A percentile compares a stretch with the other conserved stretches of the same genome.
These are phyloP conservation scores for Saccharomycopsis fermentans DNA, from an alignment of 805 yeast species.

Conservation along the genomic window DNA sequence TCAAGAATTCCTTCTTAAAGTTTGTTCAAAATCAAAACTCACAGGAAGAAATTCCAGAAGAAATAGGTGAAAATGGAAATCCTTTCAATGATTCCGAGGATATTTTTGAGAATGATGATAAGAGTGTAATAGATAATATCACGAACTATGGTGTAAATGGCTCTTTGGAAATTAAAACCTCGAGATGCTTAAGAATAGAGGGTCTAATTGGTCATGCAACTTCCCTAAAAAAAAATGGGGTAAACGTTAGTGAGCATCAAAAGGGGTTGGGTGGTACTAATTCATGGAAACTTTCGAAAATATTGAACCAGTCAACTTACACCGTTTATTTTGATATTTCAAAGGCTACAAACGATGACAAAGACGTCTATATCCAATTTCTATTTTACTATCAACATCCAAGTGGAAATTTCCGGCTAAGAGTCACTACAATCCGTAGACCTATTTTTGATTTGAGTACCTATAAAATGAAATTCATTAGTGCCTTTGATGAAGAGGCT, in stretches of 20 bases:
- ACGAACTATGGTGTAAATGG: conserved; percentile 44
- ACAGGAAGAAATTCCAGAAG: background rate
- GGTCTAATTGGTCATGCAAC: conserved; percentile 59
- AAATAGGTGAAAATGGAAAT: conserved; percentile 2
- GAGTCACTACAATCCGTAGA: conserved; percentile 74
- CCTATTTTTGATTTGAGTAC: conserved; percentile 13
- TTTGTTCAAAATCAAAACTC: conserved; percentile 27
- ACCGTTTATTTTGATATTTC: conserved; percentile 45
- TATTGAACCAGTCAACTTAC: conserved; percentile 49
- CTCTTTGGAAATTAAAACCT: conserved; percentile 45
- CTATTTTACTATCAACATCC: conserved; percentile 91
- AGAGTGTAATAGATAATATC: conserved; percentile 22
- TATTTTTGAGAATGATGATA: conserved; percentile 3
- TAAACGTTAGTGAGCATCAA: conserved; percentile 27
- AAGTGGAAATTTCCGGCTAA: conserved; percentile 78
- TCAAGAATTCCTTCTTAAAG: conserved; percentile 52
- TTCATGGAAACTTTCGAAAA: conserved; percentile 50
- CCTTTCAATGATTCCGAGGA: background rate
- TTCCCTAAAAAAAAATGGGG: conserved; percentile 29
- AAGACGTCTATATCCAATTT: conserved; percentile 56
- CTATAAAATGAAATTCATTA: conserved; percentile 31
- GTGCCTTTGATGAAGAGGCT: conserved; percentile 94
- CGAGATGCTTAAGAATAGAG: conserved; percentile 40
- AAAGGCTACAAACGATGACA: conserved; percentile 6
- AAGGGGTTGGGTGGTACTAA: conserved; percentile 44